Conservation (phyloP, 1,139 yeast genomes). For the Pneumocystis oryctolagi region DNA sequence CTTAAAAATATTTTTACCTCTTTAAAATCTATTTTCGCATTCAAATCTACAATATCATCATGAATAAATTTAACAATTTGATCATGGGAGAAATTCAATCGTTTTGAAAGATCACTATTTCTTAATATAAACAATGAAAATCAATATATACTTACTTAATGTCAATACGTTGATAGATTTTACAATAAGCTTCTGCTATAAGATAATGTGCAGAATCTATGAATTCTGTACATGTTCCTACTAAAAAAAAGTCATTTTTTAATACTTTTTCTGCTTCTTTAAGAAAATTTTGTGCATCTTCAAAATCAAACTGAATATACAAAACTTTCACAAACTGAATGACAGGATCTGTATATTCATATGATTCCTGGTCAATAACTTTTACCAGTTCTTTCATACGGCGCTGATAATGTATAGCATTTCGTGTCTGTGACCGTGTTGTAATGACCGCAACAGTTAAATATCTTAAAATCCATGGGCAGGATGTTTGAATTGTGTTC, state of each 20-base stretch:
- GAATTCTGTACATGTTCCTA: constrained; percentile 30
- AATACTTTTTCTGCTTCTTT: constrained; percentile 33
- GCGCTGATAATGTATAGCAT: constrained; percentile 28
- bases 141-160: constrained; percentile 16
- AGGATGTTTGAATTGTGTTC: constrained; percentile 49
- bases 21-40: constrained; percentile 2
- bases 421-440: constrained; percentile 10
- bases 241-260: constrained; percentile 41
- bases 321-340: constrained; percentile 40
- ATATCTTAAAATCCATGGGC: constrained; percentile 53
- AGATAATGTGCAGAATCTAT: constrained; percentile 35
- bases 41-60: constrained; percentile 26
- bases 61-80: constrained; percentile 34
- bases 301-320: constrained; percentile 43
- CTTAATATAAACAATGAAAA: not conserved
- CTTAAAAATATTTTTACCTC: not conserved
- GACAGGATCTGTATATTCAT: constrained; percentile 48
- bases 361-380: constrained; percentile 42
- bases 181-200: constrained; percentile 38
- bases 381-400: constrained; percentile 42
- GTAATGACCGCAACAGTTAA: constrained; percentile 42
- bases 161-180: constrained; percentile 38
- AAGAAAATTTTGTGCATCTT: constrained; percentile 35
- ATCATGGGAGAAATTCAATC: not conserved
- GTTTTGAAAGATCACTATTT: constrained; percentile 2